These are phyloP conservation scores for Cicer bijugum DNA, from an alignment of 306 rosid genomes.

Conservation along the genomic window DNA sequence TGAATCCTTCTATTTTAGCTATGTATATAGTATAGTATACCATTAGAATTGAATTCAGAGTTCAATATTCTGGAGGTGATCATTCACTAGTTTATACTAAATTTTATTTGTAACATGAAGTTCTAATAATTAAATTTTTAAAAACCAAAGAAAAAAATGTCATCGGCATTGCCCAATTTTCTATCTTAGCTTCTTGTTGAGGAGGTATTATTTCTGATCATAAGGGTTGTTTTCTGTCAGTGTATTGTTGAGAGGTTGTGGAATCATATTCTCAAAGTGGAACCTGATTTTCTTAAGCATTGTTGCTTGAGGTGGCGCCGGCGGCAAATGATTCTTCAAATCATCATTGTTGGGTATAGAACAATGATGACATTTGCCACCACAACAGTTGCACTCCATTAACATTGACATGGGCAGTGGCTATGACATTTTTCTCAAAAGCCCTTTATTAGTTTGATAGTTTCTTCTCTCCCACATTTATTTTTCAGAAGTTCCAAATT, in stretches of 20 bases:
- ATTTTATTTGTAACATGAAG: not conserved
- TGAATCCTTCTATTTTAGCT: not conserved
- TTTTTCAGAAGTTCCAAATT: too few species aligned
- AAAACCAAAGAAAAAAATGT: not conserved
- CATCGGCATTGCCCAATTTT: not conserved
- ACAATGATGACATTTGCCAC: too few species aligned
- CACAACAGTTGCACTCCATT: too few species aligned
- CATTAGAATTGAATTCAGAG: not conserved
- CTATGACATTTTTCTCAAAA: too few species aligned
- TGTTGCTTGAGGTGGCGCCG: not conserved
- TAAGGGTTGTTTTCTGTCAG: not conserved
- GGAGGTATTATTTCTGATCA: not conserved
- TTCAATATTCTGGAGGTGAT: slow-evolving; percentile 3
- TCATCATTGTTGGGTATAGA: too few species aligned
- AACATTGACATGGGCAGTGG: too few species aligned
- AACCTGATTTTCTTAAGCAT: not conserved
- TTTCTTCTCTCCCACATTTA: too few species aligned
- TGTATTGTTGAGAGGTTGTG: not conserved
- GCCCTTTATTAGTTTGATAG: too few species aligned
- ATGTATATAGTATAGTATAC: not conserved
- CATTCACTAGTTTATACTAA: not conserved
- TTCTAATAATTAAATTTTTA: not conserved
- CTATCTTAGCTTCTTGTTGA: not conserved
- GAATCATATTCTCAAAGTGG: not conserved
- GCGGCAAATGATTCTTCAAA: too few species aligned